Conservation (phyloP, 2,329 filamentous ascomycete species). For the Fusarium guadeloupense region DNA sequence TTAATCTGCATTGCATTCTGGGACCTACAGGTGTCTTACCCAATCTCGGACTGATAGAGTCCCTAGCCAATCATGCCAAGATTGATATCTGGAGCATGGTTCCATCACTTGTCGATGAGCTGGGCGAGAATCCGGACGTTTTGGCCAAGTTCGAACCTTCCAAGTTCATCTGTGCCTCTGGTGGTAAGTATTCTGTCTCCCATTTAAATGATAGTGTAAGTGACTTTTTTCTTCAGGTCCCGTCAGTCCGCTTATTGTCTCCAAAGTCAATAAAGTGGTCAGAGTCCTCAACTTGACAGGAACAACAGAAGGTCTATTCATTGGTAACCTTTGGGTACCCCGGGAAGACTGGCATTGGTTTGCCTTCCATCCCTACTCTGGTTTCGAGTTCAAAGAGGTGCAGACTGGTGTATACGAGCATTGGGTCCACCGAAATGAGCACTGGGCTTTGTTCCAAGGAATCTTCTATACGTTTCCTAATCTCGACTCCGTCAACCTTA, state of each 20-base stretch:
- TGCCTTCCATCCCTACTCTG: slow-evolving; percentile 47
- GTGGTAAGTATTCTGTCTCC: neutral
- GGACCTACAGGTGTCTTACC: slow-evolving; percentile 49
- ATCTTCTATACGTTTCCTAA: slow-evolving; percentile 48
- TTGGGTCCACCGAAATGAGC: slow-evolving; percentile 46
- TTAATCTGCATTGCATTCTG: slow-evolving; percentile 48
- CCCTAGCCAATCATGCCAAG: slow-evolving; percentile 45
- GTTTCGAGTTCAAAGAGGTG: slow-evolving; percentile 48
- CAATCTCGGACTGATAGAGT: slow-evolving; percentile 49
- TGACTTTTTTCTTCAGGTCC: slow-evolving; percentile 23
- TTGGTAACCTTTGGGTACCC: slow-evolving; percentile 43
- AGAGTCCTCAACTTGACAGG: slow-evolving; percentile 48
- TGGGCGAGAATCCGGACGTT: slow-evolving; percentile 45
- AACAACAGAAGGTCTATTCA: slow-evolving; percentile 49
- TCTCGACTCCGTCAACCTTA: slow-evolving; percentile 42
- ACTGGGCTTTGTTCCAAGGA: slow-evolving; percentile 25
- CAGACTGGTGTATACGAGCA: slow-evolving; percentile 46
- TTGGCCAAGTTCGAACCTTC: slow-evolving; percentile 45
- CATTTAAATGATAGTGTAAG: no score
- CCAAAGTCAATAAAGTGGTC: slow-evolving; percentile 46
- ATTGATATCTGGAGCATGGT: slow-evolving; percentile 53
- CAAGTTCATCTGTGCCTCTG: slow-evolving; percentile 49
- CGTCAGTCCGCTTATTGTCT: slow-evolving; percentile 41
- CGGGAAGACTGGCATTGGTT: slow-evolving; percentile 48
- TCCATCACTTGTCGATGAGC: slow-evolving; percentile 49